These are phyloP conservation scores for Colletotrichum abscissum DNA, from an alignment of 2,329 filamentous ascomycete genomes.

Conservation along the genomic window DNA sequence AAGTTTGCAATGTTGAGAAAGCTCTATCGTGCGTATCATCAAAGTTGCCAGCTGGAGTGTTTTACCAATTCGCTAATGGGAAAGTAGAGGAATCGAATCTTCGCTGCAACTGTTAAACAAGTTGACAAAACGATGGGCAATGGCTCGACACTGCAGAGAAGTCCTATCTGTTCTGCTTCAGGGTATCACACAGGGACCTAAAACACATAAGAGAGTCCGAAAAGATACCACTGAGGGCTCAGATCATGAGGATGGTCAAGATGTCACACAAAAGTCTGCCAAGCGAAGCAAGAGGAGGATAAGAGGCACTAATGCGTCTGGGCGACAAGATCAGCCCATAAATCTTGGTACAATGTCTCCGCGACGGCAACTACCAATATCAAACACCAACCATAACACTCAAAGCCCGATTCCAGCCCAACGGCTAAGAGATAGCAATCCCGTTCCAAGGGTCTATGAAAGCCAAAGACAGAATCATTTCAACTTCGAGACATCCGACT, in stretches of 20 bases:
- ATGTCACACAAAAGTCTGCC: not conserved
- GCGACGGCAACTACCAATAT: not conserved
- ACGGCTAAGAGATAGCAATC: not conserved
- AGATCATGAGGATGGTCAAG: not conserved
- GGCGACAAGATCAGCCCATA: not conserved
- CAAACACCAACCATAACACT: not conserved
- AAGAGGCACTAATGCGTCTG: not conserved
- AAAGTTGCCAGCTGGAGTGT: not conserved
- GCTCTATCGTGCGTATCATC: slow-evolving; percentile 1
- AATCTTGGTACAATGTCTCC: not conserved
- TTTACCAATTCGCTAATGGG: not conserved
- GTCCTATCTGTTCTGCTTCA: slow-evolving; percentile 19
- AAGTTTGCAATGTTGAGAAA: not conserved
- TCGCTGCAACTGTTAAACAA: slow-evolving; percentile 1
- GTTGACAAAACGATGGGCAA: slow-evolving; percentile 20
- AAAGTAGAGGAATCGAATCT: not conserved
- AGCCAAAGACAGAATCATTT: not conserved
- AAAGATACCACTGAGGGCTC: not conserved
- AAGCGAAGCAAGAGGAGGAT: not conserved
- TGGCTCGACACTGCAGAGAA: slow-evolving; percentile 29
- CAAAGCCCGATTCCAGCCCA: not conserved
- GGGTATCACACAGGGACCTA: not conserved
- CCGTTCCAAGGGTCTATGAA: no score
- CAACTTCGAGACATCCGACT: no score
- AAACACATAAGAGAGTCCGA: slow-evolving; percentile 2